Percentiles rank a stretch among this genome's conserved stretches.
Conservation (phyloP, 352 stramenopile species). For the Phytopythium sindhum region DNA sequence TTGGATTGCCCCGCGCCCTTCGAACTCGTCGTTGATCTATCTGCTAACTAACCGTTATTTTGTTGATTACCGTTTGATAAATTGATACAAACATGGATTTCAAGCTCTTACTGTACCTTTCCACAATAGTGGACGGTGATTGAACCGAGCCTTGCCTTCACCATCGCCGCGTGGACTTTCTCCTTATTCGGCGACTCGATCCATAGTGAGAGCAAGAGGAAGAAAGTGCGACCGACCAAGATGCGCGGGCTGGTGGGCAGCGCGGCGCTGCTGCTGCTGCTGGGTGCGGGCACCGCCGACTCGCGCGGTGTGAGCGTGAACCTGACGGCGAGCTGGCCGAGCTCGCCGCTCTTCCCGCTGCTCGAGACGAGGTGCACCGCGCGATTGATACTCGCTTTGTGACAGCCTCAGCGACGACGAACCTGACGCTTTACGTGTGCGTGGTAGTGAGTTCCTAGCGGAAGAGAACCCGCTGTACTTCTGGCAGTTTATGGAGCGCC, state of each 20-base stretch:
- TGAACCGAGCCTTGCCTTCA: background rate
- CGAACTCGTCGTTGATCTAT: background rate
- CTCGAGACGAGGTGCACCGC: conserved; percentile 45
- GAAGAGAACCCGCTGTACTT: conserved; percentile 78
- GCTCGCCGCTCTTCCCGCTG: conserved; percentile 48
- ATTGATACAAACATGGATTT: background rate
- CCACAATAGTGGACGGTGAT: background rate
- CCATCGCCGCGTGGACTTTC: background rate
- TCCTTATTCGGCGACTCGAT: background rate
- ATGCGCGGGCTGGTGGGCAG: conserved; percentile 18
- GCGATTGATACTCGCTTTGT: background rate
- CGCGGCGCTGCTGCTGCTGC: conserved; percentile 14
- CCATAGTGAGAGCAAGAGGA: conserved; percentile 1
- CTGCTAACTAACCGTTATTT: background rate
- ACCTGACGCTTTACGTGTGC: background rate
- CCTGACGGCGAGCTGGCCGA: conserved; percentile 60
- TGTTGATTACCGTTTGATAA: background rate
- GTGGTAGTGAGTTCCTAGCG: conserved; percentile 69
- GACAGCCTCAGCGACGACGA: background rate
- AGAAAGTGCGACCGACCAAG: background rate
- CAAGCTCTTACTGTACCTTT: background rate
- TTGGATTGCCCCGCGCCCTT: background rate
- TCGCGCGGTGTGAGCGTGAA: conserved; percentile 49
- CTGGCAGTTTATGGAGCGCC: conserved; percentile 65
- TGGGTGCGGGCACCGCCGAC: conserved; percentile 15